These are phyloP conservation scores for Solanum paucissectum DNA, from an alignment of 257 asterid genomes.

Conservation along the genomic window DNA sequence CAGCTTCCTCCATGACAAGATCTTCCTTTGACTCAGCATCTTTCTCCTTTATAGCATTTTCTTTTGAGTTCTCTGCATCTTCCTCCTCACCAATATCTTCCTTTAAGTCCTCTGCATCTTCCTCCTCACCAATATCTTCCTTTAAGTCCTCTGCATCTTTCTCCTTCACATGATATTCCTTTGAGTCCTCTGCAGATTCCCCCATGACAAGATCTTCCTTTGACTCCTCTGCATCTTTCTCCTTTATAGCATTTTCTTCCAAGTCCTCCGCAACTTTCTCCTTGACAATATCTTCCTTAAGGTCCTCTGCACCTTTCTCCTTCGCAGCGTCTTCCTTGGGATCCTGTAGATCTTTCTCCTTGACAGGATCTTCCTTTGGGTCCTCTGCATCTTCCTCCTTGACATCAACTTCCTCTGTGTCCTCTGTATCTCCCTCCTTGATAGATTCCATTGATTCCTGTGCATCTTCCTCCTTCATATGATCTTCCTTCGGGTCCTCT, in stretches of 20 bases:
- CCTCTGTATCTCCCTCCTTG: not conserved
- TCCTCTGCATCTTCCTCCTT: not conserved
- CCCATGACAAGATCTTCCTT: not conserved
- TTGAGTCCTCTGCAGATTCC: not conserved
- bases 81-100: not conserved
- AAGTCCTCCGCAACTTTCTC: not conserved
- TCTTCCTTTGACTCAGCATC: not conserved
- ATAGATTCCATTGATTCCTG: not conserved
- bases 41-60: not conserved
- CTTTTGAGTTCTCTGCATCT: not conserved
- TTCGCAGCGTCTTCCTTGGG: not conserved
- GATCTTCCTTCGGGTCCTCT: not conserved
- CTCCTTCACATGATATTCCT: not conserved
- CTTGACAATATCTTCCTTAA: not conserved
- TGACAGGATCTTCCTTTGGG: not conserved
- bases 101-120: not conserved
- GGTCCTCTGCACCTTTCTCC: not conserved
- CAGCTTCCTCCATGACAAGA: not conserved
- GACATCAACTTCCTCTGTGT: not conserved
- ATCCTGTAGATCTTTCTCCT: not conserved
- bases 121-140: not conserved
- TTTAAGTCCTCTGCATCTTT: not conserved
- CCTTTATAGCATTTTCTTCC: not conserved
- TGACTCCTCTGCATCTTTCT: not conserved
- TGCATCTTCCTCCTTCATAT: not conserved